Base-by-base conservation (phyloP, 129 eudicot genomes). In the Logfia minima region DNA sequence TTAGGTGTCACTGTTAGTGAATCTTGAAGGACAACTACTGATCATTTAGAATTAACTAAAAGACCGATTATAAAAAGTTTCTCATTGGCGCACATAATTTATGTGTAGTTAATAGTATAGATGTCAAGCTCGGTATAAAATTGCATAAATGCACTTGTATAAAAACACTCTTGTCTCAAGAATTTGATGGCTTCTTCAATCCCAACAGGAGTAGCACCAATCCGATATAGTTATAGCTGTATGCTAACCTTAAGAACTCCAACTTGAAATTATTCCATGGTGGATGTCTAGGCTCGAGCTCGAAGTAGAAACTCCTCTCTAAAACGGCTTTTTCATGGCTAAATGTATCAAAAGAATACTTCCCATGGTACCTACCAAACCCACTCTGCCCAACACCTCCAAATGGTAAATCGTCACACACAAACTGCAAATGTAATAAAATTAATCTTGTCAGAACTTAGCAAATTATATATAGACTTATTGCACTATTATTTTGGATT, bases 301-400 rank as follows among this genome's bases (percentile, higher is more conserved):
- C 99, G 6, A 83, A 76, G 76, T 80, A 85, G 74, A 83, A 95
- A 76, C 83, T 88, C 68, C 96, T 68, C 6, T 89, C 83, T 68
- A 89, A 71, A 37, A 95, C 90, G 2, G 92, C 94, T 80, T 95
- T 91, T 71, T 95, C 99, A 53, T 95, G 99, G 80, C 99, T 95
- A 71, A 95, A 95, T 3, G 97, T 82, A 34, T 95, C 96, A 16
- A 95, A 95, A 0, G 99, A 91, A 66, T 86, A 91, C 88, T 95
- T 95, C 65, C 99, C 97, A 58, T 95, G 99, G 82, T 95, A 95
- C 84, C 97, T 91, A 11, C 99, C 97, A 9, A 89, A 81, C 37
- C 99, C 99, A 35, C 97, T 95, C 23, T 82, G 82, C 34, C 99
- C 99, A 1, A 91, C 99, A n/a, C 99, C 99, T 83, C 97, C 98